Conservation (phyloP, 345 rosid genomes). For the Gossypioides kirkii region DNA sequence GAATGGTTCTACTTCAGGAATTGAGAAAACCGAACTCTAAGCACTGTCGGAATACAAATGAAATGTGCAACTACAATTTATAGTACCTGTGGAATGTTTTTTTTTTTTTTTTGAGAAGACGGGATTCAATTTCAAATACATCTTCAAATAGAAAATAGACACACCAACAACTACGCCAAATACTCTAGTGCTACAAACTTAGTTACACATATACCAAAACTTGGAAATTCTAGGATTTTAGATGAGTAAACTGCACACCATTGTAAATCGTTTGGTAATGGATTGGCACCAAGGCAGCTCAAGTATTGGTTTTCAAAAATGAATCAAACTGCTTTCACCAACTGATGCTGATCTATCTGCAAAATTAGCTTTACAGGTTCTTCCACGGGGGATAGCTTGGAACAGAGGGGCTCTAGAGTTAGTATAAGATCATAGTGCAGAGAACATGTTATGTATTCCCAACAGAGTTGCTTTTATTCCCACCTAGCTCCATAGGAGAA, state of each 20-base stretch:
- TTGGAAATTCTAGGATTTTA: not conserved
- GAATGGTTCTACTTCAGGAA: not conserved
- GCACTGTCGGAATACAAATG: not conserved
- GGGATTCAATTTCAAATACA: not conserved
- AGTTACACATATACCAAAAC: not conserved
- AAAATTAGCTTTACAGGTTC: not conserved
- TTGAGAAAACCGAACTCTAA: not conserved
- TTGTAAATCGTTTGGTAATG: not conserved
- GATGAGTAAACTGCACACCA: not conserved
- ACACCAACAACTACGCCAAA: not conserved
- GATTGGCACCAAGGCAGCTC: not conserved
- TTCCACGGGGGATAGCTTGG: not conserved
- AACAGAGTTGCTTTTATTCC: constrained; percentile 69
- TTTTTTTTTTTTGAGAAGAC: not conserved
- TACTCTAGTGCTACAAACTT: not conserved
- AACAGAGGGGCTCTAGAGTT: not conserved
- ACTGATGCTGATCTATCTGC: not conserved
- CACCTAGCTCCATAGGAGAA: constrained; percentile 95
- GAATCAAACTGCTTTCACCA: not conserved
- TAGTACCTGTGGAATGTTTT: not conserved
- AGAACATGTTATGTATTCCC: constrained; percentile 28
- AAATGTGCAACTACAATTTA: not conserved
- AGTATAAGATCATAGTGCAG: not conserved
- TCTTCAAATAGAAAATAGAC: not conserved
- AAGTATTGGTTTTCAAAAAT: not conserved